Percentiles rank a stretch among this genome's conserved stretches.
Conservation (phyloP, 495 filamentous ascomycete genomes). For the Daldinia grandis region DNA sequence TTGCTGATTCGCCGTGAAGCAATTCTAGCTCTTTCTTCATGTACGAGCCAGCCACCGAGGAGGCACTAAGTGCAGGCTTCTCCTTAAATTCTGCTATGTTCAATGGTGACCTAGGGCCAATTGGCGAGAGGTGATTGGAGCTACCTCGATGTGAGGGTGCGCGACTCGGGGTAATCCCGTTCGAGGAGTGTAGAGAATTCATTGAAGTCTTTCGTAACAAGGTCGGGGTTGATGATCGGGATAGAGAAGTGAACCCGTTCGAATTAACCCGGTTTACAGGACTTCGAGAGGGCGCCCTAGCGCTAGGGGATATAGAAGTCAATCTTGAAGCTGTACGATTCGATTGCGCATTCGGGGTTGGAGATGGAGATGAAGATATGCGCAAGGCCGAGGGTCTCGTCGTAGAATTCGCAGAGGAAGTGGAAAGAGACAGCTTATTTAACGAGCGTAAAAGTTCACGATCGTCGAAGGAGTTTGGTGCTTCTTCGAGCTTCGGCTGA, state of each 20-base stretch:
- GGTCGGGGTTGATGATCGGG: slow-evolving; percentile 59
- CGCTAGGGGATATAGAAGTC: slow-evolving; percentile 47
- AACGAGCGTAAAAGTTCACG: slow-evolving; percentile 52
- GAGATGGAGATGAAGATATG: slow-evolving; percentile 41
- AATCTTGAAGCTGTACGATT: slow-evolving; percentile 8
- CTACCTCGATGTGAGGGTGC: slow-evolving; percentile 58
- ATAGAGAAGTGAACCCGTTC: slow-evolving; percentile 41
- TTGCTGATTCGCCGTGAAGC: slow-evolving; percentile 62
- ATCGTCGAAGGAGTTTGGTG: slow-evolving; percentile 37
- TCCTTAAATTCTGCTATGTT: slow-evolving; percentile 53
- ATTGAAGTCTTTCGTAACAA: slow-evolving; percentile 63
- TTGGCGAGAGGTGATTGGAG: slow-evolving; percentile 58
- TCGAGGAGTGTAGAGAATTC: slow-evolving; percentile 61
- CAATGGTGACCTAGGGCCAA: slow-evolving; percentile 48
- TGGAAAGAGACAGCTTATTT: slow-evolving; percentile 52
- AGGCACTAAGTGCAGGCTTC: slow-evolving; percentile 63
- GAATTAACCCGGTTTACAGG: slow-evolving; percentile 59
- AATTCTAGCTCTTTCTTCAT: slow-evolving; percentile 74
- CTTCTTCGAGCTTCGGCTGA: slow-evolving; percentile 25
- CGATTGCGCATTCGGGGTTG: slow-evolving; percentile 15
- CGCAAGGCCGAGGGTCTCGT: slow-evolving; percentile 39
- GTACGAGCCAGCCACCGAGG: slow-evolving; percentile 72
- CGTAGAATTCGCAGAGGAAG: slow-evolving; percentile 42
- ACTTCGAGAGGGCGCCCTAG: slow-evolving; percentile 54
- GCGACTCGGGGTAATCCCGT: slow-evolving; percentile 50